Conservation (phyloP, 805 yeast genomes). For the Hanseniaspora thailandica region DNA sequence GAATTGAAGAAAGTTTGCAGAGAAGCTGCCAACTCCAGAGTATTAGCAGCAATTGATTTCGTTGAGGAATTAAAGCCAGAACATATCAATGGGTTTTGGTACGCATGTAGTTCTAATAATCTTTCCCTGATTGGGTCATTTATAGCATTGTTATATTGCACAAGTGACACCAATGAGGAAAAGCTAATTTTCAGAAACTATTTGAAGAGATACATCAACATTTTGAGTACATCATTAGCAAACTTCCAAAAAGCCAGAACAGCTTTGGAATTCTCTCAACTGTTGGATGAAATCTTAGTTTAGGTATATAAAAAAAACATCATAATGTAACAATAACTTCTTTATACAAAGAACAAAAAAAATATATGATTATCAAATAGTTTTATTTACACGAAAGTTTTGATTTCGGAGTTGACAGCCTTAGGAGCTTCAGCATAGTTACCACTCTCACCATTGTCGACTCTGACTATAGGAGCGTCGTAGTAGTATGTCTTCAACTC, state of each 20-base stretch:
- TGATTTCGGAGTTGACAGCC: constrained; percentile 18
- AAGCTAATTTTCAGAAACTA: constrained; percentile 52
- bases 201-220: constrained; percentile 65
- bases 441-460: constrained; percentile 11
- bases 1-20: constrained; percentile 61
- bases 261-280: constrained; percentile 38
- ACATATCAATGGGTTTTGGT: constrained; percentile 84
- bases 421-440: constrained; percentile 14
- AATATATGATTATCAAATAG: too few species aligned
- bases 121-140: constrained; percentile 77
- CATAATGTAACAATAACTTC: not conserved
- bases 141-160: constrained; percentile 67
- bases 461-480: constrained; percentile 11
- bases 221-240: constrained; percentile 58
- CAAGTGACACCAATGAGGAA: constrained; percentile 53
- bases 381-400: constrained; percentile 28
- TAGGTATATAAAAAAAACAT: not conserved
- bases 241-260: constrained; percentile 68
- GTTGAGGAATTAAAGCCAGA: constrained; percentile 65
- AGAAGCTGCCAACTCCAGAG: constrained; percentile 71
- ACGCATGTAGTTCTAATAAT: constrained; percentile 64
- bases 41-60: constrained; percentile 71
- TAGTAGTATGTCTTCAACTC: constrained; percentile 9
- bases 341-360: not conserved
- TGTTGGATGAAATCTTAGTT: constrained; percentile 13